Evolutionary conservation across 2,329 filamentous ascomycete species (phyloP).

Genomic region (Nigrograna mackinnonii): DNA sequence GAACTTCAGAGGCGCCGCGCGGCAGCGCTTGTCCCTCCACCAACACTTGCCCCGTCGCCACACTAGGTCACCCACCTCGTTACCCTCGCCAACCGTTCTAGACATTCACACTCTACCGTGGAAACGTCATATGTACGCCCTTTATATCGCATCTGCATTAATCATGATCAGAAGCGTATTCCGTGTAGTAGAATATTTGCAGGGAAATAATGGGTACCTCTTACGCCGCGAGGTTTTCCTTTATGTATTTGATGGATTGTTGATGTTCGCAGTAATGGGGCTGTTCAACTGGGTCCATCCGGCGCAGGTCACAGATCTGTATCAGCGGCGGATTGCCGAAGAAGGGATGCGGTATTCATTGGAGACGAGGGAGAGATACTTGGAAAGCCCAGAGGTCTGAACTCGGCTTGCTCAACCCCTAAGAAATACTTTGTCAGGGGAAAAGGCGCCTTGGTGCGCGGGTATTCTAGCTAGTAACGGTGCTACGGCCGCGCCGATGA

Average conservation of each 20-base stretch:
- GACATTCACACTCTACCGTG: constrained; percentile 17
- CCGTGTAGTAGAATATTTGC: constrained; percentile 53
- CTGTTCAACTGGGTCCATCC: constrained; percentile 45
- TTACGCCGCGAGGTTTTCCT: constrained; percentile 47
- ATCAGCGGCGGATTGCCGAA: neutral
- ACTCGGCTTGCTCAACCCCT: too few relatives aligned
- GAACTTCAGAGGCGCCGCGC: too few relatives aligned
- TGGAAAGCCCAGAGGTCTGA: neutral
- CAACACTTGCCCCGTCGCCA: neutral
- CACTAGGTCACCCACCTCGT: neutral
- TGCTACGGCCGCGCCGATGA: too few relatives aligned
- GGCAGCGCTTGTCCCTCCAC: neutral
- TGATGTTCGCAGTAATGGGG: constrained; percentile 48
- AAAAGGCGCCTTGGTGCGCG: too few relatives aligned
- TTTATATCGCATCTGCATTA: constrained; percentile 49
- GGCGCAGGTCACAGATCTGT: constrained; percentile 16
- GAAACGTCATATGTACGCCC: constrained; percentile 41
- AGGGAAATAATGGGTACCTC: constrained; percentile 50
- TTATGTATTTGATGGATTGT: constrained; percentile 49
- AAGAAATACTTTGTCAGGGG: too few relatives aligned
- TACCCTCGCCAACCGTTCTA: neutral
- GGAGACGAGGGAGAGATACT: neutral
- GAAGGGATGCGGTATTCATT: neutral
- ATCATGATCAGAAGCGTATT: constrained; percentile 55
- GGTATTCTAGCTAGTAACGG: too few relatives aligned